Percentiles rank a stretch among this genome's conserved stretches.
These are phyloP conservation scores for Pseudonitzschia pungens DNA, from an alignment of 108 stramenopile genomes.

Conservation along the genomic window DNA sequence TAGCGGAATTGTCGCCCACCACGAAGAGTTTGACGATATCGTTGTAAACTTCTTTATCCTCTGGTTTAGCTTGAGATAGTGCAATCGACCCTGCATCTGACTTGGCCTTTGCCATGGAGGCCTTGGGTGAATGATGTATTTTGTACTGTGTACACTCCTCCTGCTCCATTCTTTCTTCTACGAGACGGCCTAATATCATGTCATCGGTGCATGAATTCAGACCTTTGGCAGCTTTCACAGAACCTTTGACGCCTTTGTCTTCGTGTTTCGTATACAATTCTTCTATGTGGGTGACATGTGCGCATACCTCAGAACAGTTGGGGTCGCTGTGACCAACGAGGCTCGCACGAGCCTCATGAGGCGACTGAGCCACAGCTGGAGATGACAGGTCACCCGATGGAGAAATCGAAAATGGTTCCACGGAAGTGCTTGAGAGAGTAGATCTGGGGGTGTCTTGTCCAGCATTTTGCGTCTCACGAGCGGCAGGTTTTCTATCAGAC, in stretches of 20 bases:
- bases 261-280: no score
- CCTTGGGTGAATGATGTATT: background rate
- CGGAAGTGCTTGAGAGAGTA: background rate
- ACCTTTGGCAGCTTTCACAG: no score
- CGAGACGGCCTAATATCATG: slow-evolving; percentile 22
- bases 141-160: background rate
- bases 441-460: background rate
- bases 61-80: slow-evolving; percentile 23
- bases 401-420: slow-evolving; percentile 5
- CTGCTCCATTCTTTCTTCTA: slow-evolving; percentile 21
- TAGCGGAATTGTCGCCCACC: slow-evolving; percentile 39
- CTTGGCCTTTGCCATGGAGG: slow-evolving; percentile 22
- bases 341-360: no score
- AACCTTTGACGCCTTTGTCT: no score
- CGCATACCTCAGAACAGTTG: no score
- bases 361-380: background rate
- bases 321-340: no score
- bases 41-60: slow-evolving; percentile 46
- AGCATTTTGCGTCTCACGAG: background rate
- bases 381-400: background rate
- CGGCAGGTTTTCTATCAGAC: background rate
- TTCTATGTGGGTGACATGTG: no score
- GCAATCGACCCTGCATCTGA: slow-evolving; percentile 35
- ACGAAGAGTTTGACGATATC: slow-evolving; percentile 54
- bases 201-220: slow-evolving; percentile 18